Evolutionary conservation across 257 asterid species (phyloP).

Genomic region (Forsythia viridissima): DNA sequence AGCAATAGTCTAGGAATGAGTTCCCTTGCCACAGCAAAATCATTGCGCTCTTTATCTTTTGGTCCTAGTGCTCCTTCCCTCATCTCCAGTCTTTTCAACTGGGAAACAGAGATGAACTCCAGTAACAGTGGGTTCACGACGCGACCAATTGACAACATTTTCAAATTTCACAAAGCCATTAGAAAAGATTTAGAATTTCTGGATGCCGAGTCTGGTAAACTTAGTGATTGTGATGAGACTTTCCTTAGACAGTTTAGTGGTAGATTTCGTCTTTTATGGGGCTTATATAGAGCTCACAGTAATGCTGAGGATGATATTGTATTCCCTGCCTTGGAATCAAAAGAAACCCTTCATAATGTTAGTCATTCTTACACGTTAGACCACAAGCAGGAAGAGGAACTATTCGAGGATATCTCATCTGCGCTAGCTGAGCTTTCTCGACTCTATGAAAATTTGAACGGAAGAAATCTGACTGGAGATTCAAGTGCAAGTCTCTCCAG

Average conservation of each 20-base stretch:
- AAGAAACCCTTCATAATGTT: slow-evolving; percentile 89
- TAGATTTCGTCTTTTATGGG: slow-evolving; percentile 91
- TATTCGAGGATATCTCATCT: slow-evolving; percentile 86
- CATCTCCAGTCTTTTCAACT: slow-evolving; percentile 85
- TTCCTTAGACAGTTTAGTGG: slow-evolving; percentile 87
- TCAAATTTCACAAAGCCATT: slow-evolving; percentile 94
- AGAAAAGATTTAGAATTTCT: slow-evolving; percentile 94
- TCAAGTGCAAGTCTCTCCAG: slow-evolving; percentile 27
- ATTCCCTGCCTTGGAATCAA: slow-evolving; percentile 95
- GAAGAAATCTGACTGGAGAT: slow-evolving; percentile 40
- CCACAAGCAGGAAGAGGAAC: slow-evolving; percentile 93
- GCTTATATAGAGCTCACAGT: slow-evolving; percentile 93
- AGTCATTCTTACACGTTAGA: slow-evolving; percentile 96
- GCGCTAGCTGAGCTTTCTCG: slow-evolving; percentile 72
- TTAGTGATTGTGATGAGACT: slow-evolving; percentile 67
- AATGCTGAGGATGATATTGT: slow-evolving; percentile 99
- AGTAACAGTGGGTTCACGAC: slow-evolving; percentile 45
- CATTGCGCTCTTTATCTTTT: slow-evolving; percentile 76
- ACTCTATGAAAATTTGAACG: slow-evolving; percentile 60
- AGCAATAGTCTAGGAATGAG: slow-evolving; percentile 61
- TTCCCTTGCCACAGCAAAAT: slow-evolving; percentile 72
- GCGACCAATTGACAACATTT: slow-evolving; percentile 89
- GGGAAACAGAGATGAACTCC: slow-evolving; percentile 76
- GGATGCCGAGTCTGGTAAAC: slow-evolving; percentile 83
- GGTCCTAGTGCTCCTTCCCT: slow-evolving; percentile 87